A percentile compares a stretch with the other conserved stretches of the same genome.
These are phyloP conservation scores for Talaromyces proteolyticus DNA, from an alignment of 495 filamentous ascomycete species.

Conservation along the genomic window DNA sequence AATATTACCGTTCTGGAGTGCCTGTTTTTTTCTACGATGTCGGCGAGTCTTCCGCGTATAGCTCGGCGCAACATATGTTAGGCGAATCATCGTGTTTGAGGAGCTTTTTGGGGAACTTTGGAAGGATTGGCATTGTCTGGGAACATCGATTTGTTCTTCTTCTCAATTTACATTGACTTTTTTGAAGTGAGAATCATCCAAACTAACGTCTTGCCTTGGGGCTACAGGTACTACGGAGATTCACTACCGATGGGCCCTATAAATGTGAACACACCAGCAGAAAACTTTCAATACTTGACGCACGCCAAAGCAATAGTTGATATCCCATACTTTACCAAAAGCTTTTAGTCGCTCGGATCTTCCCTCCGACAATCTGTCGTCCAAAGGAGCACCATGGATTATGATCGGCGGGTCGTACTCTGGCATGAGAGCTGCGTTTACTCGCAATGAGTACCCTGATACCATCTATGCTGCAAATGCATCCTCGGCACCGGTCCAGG, in stretches of 20 bases:
- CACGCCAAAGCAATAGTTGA: conserved; percentile 49
- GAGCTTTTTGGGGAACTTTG: conserved; percentile 38
- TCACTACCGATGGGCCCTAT: conserved; percentile 41
- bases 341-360: conserved; percentile 34
- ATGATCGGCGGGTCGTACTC: conserved; percentile 56
- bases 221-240: conserved; percentile 43
- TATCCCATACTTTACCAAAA: conserved; percentile 43
- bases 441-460: conserved; percentile 49
- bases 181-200: too few species aligned
- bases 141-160: conserved; percentile 44
- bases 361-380: conserved; percentile 31
- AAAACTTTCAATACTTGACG: conserved; percentile 42
- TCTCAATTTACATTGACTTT: not conserved
- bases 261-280: conserved; percentile 34
- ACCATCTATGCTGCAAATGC: conserved; percentile 50
- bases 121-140: conserved; percentile 51
- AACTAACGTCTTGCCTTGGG: too few species aligned
- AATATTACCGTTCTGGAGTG: conserved; percentile 41
- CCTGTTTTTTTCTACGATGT: conserved; percentile 50
- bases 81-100: conserved; percentile 20
- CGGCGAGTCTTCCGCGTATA: conserved; percentile 37
- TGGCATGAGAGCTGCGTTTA: conserved; percentile 49
- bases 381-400: conserved; percentile 48
- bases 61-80: conserved; percentile 19
- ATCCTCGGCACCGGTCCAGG: conserved; percentile 51